Evolutionary conservation across 805 yeast species (phyloP), one percentile per base, ranked within the genome.

Genomic region (Kluyveromyces aestuarii): DNA sequence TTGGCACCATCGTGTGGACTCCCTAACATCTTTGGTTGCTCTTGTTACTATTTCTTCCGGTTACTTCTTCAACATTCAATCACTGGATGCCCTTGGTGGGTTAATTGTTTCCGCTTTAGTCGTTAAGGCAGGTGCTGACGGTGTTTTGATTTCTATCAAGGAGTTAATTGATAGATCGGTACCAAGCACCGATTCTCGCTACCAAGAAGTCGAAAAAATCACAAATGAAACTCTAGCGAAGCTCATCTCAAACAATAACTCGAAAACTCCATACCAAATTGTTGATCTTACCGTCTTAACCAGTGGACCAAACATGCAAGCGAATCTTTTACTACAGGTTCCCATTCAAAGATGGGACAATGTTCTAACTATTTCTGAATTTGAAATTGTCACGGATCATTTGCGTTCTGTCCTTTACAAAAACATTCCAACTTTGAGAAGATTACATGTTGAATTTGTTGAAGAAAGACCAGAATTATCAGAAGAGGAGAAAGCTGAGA

Each of bases 1-100:
- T 2, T 93, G 99, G 98, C 99, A 93, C 65, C 99, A 93, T 63
- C 76, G 99, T 53, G 93, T 91, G 10, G 99, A 93, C 62, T 84
- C 96, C 0, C 65, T 93, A 57, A 95, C 98, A 1, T 87, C 97
- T 0, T 73, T 84, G 19, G 98, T 91, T 8, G 97, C 98, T 0
- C 75, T 91, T 18, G 76, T 81, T 4, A 89, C 98, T 1, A 93
- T 93, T 46, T 77, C 95, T 0, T 82, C 90, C 1, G 95, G 96
- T 35, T 82, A 85, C 55, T 72, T 87, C 51, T 77, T 89, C 52
- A 77, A 82, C 53, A 76, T 87, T 38, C 81, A 81, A 41, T 88
- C 96, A 82, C 69, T 93, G 48, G 99, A 93, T 64, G 86, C 97
- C 2, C 76, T 88, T 48, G 99, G 98, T 52, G 99, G 98, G 0